Percentiles rank a stretch among this genome's conserved stretches.
These are phyloP conservation scores for Quercus aquifolioides DNA, from an alignment of 306 rosid species.

Conservation along the genomic window DNA sequence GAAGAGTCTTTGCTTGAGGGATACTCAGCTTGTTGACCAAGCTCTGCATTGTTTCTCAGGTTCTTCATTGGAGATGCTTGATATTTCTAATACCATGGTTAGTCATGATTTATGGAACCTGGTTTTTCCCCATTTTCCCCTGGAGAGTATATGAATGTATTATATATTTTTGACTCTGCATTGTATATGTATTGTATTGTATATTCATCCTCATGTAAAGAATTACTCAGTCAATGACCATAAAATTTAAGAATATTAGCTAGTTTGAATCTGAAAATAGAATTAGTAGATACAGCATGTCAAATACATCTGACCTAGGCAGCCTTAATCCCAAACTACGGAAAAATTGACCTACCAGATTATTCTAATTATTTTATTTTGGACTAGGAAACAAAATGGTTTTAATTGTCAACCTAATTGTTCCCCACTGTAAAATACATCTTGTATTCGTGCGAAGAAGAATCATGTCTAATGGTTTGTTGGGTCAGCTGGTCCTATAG, in stretches of 20 bases:
- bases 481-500: conserved; percentile 2
- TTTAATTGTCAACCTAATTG: no score
- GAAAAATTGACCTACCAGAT: no score
- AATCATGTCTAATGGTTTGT: conserved; percentile 12
- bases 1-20: conserved; percentile 73
- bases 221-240: neutral
- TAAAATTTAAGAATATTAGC: neutral
- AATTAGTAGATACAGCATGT: conserved; percentile 13
- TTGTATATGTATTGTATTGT: neutral
- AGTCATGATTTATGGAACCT: conserved; percentile 29
- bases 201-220: neutral
- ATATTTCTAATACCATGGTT: conserved; percentile 78
- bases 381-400: no score
- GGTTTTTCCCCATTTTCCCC: conserved; percentile 8
- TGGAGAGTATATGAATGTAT: neutral
- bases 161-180: neutral
- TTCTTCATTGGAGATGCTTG: conserved; percentile 79
- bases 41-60: conserved; percentile 53
- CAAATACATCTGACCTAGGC: conserved; percentile 9
- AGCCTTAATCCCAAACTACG: no score
- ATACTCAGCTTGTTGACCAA: conserved; percentile 53
- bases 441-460: neutral
- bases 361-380: no score
- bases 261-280: conserved; percentile 1
- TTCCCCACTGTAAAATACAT: neutral